Percentiles rank a stretch among this genome's conserved stretches.
These are phyloP conservation scores for Phycomyces blakesleeanus DNA, from an alignment of 192 early-diverging fungal genomes.

Conservation along the genomic window DNA sequence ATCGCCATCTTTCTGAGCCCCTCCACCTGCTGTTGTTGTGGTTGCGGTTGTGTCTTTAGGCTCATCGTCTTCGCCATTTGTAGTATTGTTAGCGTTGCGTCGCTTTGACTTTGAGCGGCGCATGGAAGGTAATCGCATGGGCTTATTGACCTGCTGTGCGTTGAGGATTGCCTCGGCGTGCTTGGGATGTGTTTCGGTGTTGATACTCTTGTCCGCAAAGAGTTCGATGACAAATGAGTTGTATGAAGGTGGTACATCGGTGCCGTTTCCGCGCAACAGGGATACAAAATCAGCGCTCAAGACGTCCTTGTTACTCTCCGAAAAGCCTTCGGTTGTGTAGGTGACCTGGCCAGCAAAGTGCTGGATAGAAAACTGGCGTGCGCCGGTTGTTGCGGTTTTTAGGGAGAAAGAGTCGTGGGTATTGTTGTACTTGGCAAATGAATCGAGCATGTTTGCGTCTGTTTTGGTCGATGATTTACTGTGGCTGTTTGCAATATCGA, in stretches of 20 bases:
- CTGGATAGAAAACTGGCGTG: slow-evolving; percentile 69
- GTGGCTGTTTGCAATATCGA: slow-evolving; percentile 55
- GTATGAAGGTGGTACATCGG: slow-evolving; percentile 51
- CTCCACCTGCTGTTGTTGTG: too few species aligned
- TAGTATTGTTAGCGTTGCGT: slow-evolving; percentile 16
- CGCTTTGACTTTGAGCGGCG: slow-evolving; percentile 39
- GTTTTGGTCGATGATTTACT: slow-evolving; percentile 47
- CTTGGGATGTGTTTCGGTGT: slow-evolving; percentile 81
- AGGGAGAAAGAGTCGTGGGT: slow-evolving; percentile 45
- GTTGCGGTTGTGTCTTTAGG: slow-evolving; percentile 11
- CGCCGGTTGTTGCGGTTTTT: slow-evolving; percentile 31
- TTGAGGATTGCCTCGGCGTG: slow-evolving; percentile 68
- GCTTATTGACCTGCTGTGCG: slow-evolving; percentile 70
- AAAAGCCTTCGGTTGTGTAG: slow-evolving; percentile 63
- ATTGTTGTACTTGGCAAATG: slow-evolving; percentile 49
- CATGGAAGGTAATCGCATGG: slow-evolving; percentile 65
- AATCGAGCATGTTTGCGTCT: slow-evolving; percentile 49
- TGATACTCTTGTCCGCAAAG: slow-evolving; percentile 68
- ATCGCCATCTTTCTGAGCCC: slow-evolving; percentile 14
- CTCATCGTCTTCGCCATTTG: slow-evolving; percentile 10
- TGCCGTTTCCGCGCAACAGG: slow-evolving; percentile 70
- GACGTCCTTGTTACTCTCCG: slow-evolving; percentile 75
- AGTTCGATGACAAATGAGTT: slow-evolving; percentile 74
- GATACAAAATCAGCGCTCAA: slow-evolving; percentile 82
- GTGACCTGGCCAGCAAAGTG: slow-evolving; percentile 74